Percentiles rank a stretch among this genome's conserved stretches.
Evolutionary conservation across 2,329 filamentous ascomycete genomes (phyloP).

Genomic region (Pseudogymnoascus sp.): DNA sequence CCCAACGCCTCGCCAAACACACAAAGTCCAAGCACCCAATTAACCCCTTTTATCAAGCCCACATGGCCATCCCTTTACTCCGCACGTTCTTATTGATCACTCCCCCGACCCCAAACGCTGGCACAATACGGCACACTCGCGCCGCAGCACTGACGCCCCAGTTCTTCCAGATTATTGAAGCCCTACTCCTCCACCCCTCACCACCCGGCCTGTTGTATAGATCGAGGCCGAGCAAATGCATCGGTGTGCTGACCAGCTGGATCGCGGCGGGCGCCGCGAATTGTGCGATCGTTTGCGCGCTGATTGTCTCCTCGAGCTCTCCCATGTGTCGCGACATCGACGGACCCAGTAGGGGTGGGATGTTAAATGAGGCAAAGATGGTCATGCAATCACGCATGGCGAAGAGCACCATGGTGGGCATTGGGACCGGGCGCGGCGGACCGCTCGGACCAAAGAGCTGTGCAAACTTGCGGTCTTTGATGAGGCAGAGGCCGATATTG

Average conservation of each 20-base stretch:
- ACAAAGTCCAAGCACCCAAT: not conserved
- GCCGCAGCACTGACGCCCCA: constrained; percentile 68
- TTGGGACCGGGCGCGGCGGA: constrained; percentile 50
- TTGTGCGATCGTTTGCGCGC: constrained; percentile 60
- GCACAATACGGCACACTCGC: constrained; percentile 75
- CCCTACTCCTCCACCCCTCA: constrained; percentile 49
- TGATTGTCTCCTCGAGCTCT: constrained; percentile 41
- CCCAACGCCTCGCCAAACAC: not conserved
- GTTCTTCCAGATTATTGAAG: constrained; percentile 59
- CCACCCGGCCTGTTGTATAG: constrained; percentile 58
- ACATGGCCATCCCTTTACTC: constrained; percentile 53
- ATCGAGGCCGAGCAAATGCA: constrained; percentile 79
- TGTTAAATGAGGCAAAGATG: constrained; percentile 86
- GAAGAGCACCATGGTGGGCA: constrained; percentile 70
- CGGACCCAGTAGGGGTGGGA: constrained; percentile 72
- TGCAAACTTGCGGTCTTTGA: constrained; percentile 84
- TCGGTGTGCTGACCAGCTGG: constrained; percentile 71
- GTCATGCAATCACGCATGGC: constrained; percentile 76
- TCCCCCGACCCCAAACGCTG: constrained; percentile 81
- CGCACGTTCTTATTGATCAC: constrained; percentile 74
- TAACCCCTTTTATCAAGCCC: constrained; percentile 31
- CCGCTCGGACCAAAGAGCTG: constrained; percentile 65
- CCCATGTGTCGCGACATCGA: constrained; percentile 48
- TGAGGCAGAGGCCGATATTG: constrained; percentile 78
- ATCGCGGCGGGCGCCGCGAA: constrained; percentile 72